Conservation (phyloP, 2,329 filamentous ascomycete genomes). For the Boeremia lycopersici region DNA sequence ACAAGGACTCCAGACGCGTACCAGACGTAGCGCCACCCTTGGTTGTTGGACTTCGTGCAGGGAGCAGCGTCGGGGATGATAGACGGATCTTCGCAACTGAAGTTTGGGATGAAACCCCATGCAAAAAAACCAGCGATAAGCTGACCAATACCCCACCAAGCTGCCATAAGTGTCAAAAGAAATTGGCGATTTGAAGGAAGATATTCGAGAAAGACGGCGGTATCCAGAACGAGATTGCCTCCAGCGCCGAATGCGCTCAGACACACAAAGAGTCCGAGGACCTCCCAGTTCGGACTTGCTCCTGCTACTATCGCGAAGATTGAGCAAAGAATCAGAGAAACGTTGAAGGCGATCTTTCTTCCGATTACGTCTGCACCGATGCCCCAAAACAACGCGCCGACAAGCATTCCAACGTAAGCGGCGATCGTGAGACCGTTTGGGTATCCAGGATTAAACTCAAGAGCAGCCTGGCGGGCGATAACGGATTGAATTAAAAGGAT, state of each 20-base stretch:
- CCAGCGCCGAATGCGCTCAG: constrained; percentile 69
- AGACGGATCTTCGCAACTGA: constrained; percentile 51
- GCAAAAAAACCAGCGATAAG: constrained; percentile 60
- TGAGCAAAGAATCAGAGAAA: constrained; percentile 67
- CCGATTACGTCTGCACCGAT: constrained; percentile 71
- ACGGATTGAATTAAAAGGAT: constrained; percentile 67
- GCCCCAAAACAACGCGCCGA: constrained; percentile 71
- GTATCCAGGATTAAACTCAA: constrained; percentile 64
- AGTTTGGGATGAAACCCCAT: constrained; percentile 60
- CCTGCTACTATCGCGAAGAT: constrained; percentile 69
- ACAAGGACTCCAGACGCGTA: constrained; percentile 60
- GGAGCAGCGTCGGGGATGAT: constrained; percentile 46
- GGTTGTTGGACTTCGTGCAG: constrained; percentile 59
- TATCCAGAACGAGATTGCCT: constrained; percentile 68
- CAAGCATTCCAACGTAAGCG: constrained; percentile 63
- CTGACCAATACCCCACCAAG: constrained; percentile 61
- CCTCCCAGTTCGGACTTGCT: constrained; percentile 69
- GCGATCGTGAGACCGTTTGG: constrained; percentile 65
- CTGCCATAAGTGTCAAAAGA: constrained; percentile 69
- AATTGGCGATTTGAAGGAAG: too few relatives aligned
- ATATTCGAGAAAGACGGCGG: constrained; percentile 64
- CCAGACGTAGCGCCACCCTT: constrained; percentile 64
- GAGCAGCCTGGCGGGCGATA: constrained; percentile 62
- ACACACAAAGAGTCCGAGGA: constrained; percentile 67
- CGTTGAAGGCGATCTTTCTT: constrained; percentile 71